Evolutionary conservation across 495 filamentous ascomycete genomes (phyloP).

Genomic region (Letharia columbiana): DNA sequence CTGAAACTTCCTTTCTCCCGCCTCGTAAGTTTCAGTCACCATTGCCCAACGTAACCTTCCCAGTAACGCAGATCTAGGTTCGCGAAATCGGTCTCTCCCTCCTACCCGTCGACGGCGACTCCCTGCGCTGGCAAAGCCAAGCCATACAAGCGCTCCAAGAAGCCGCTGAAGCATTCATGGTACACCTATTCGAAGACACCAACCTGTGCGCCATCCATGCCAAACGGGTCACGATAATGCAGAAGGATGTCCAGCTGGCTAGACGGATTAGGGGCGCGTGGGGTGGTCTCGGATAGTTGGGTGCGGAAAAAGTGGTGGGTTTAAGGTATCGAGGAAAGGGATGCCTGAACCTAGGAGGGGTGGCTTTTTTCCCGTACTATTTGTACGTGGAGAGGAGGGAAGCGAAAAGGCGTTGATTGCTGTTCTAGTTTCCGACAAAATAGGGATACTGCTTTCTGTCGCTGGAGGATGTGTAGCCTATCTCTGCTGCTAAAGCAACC

Average conservation of each 20-base stretch:
- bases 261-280: constrained; percentile 69
- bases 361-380: neutral
- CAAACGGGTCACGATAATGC: constrained; percentile 95
- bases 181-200: constrained; percentile 90
- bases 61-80: constrained; percentile 40
- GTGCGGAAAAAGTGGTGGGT: neutral
- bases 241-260: constrained; percentile 89
- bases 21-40: constrained; percentile 47
- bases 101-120: constrained; percentile 44
- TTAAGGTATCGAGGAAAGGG: neutral
- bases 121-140: constrained; percentile 82
- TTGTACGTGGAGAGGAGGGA: neutral
- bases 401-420: neutral
- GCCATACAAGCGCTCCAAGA: constrained; percentile 87
- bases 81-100: constrained; percentile 70
- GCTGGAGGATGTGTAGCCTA: neutral
- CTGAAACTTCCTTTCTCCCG: constrained; percentile 79
- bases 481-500: neutral
- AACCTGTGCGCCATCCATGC: constrained; percentile 94
- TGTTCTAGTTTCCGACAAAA: neutral
- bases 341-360: neutral
- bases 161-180: constrained; percentile 83
- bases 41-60: neutral
- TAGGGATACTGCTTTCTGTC: neutral
- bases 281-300: constrained; percentile 49